Conservation (phyloP, 306 rosid species). For the Oxytropis ochrocephala region DNA sequence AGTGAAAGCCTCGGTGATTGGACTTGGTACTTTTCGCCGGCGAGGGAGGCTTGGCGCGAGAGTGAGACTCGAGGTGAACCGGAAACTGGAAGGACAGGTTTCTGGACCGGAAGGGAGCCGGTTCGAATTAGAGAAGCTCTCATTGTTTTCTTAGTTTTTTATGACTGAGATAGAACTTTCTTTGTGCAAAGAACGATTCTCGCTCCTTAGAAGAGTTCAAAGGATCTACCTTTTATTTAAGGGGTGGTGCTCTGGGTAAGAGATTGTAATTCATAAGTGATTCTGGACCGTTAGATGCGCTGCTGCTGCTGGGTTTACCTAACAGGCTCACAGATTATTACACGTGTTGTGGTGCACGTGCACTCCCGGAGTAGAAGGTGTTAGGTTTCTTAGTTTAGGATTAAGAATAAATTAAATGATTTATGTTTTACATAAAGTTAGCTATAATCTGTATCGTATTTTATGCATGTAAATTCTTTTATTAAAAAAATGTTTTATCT, state of each 20-base stretch:
- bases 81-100: not conserved
- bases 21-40: conserved; percentile 16
- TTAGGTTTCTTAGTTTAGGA: not conserved
- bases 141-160: conserved; percentile 18
- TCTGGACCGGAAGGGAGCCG: conserved; percentile 43
- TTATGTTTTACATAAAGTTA: not conserved
- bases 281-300: conserved; percentile 11
- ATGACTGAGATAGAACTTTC: not conserved
- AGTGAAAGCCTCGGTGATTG: conserved; percentile 38
- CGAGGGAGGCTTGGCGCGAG: conserved; percentile 29
- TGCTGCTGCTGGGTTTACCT: conserved; percentile 21
- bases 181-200: not conserved
- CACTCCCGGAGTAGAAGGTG: conserved; percentile 30
- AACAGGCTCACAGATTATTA: not conserved
- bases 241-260: not conserved
- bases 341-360: conserved; percentile 48
- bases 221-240: not conserved
- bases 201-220: not conserved
- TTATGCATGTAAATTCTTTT: too few relatives aligned
- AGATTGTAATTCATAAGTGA: not conserved
- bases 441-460: too few relatives aligned
- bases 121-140: conserved; percentile 51
- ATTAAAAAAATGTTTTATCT: not conserved
- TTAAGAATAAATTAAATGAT: not conserved
- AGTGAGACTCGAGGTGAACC: conserved; percentile 30